Evolutionary conservation across 2,329 filamentous ascomycete genomes (phyloP).

Genomic region (Colletotrichum lentis): DNA sequence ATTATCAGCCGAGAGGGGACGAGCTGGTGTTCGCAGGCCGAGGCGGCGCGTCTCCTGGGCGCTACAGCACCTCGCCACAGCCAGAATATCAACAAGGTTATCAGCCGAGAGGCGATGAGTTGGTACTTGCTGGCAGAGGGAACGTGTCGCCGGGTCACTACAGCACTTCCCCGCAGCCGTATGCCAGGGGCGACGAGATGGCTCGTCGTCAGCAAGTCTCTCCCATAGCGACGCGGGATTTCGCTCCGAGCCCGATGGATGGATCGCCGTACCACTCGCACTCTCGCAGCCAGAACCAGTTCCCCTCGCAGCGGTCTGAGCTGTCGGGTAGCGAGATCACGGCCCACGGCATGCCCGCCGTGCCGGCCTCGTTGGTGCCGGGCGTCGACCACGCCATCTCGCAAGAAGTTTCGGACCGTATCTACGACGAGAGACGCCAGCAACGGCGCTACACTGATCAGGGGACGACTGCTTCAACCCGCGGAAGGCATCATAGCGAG

Average conservation of each 20-base stretch:
- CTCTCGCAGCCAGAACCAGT: constrained; percentile 44
- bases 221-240: constrained; percentile 48
- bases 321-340: constrained; percentile 48
- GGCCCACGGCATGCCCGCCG: constrained; percentile 55
- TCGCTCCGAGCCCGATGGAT: constrained; percentile 46
- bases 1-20: constrained; percentile 30
- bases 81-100: constrained; percentile 35
- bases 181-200: constrained; percentile 28
- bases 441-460: constrained; percentile 56
- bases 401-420: constrained; percentile 65
- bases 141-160: constrained; percentile 46
- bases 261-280: constrained; percentile 44
- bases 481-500: constrained; percentile 51
- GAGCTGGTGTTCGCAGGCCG: constrained; percentile 47
- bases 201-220: constrained; percentile 40
- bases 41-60: constrained; percentile 44
- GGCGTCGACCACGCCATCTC: constrained; percentile 65
- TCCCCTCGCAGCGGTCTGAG: constrained; percentile 48
- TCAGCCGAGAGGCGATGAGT: constrained; percentile 31
- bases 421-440: constrained; percentile 62
- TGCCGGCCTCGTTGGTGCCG: constrained; percentile 68
- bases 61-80: constrained; percentile 43
- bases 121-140: constrained; percentile 48
- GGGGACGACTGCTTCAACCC: constrained; percentile 52
- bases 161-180: constrained; percentile 41